These are phyloP conservation scores for Ogataea hybrid DNA, from an alignment of 1,139 yeast genomes.

Conservation along the genomic window DNA sequence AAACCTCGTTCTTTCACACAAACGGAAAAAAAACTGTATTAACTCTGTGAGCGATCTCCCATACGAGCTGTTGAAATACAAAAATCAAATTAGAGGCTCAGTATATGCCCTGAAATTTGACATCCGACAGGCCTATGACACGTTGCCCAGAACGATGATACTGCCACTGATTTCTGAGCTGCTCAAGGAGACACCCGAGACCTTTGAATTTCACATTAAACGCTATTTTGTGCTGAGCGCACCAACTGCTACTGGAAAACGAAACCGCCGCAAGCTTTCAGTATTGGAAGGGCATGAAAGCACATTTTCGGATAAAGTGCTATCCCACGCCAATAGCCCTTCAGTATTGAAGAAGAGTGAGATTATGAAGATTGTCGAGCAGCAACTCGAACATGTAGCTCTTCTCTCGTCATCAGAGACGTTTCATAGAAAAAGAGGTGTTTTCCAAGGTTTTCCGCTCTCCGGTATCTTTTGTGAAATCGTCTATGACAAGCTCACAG, in stretches of 20 bases:
- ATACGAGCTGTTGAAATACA: conserved; percentile 32
- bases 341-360: conserved; percentile 32
- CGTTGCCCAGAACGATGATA: conserved; percentile 55
- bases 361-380: conserved; percentile 33
- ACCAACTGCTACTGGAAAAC: neutral
- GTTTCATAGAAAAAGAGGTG: conserved; percentile 57
- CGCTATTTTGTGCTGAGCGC: conserved; percentile 10
- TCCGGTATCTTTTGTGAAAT: conserved; percentile 78
- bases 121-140: conserved; percentile 76
- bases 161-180: conserved; percentile 31
- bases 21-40: conserved; percentile 23
- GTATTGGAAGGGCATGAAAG: neutral
- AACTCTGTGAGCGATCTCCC: conserved; percentile 38
- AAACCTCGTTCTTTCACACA: conserved; percentile 24
- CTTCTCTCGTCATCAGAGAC: conserved; percentile 36
- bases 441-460: conserved; percentile 84
- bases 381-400: conserved; percentile 41
- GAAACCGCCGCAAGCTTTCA: conserved; percentile 1
- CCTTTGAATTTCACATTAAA: conserved; percentile 10
- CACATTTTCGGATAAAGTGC: neutral
- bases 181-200: conserved; percentile 11
- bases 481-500: conserved; percentile 63
- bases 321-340: conserved; percentile 35
- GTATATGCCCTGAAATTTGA: conserved; percentile 67
- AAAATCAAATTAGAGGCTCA: conserved; percentile 28